phyloP scores from a whole-genome alignment of 2,329 filamentous ascomycete genomes.

The Sporothrix variecibatus region DNA sequence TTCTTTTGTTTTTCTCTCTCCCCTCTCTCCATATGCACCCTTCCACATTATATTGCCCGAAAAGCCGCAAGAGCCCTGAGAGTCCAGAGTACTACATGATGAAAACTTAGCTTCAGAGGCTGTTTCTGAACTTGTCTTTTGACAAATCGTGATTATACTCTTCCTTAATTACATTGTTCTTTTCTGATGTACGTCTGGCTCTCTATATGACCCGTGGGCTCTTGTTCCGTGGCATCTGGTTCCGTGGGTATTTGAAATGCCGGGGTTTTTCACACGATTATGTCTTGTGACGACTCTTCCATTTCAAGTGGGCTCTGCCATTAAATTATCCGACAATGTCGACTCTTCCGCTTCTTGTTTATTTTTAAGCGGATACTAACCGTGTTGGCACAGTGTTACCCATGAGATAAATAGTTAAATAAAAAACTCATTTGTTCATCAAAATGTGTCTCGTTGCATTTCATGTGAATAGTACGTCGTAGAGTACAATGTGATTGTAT shows the following conservation, averaged over 20 bases:
- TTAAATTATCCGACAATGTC: no score
- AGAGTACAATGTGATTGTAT: neutral
- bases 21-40: neutral
- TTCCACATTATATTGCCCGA: neutral
- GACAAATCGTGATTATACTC: constrained; percentile 28
- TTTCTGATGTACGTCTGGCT: constrained; percentile 25
- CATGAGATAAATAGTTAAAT: constrained; percentile 7
- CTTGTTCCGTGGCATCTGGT: no score
- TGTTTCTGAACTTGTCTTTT: constrained; percentile 29
- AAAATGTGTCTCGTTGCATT: neutral
- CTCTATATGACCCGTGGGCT: neutral
- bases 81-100: constrained; percentile 25
- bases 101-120: constrained; percentile 31
- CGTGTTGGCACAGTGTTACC: constrained; percentile 21
- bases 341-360: no score
- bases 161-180: constrained; percentile 30
- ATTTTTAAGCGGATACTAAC: neutral
- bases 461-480: no score
- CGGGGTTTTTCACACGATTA: no score
- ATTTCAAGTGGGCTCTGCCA: no score
- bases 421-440: neutral
- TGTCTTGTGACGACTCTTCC: no score
- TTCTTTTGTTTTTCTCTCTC: neutral
- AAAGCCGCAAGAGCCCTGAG: neutral
- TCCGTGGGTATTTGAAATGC: no score